Evolutionary conservation across 2,329 filamentous ascomycete species (phyloP).

Genomic region (Penicillium expansum): DNA sequence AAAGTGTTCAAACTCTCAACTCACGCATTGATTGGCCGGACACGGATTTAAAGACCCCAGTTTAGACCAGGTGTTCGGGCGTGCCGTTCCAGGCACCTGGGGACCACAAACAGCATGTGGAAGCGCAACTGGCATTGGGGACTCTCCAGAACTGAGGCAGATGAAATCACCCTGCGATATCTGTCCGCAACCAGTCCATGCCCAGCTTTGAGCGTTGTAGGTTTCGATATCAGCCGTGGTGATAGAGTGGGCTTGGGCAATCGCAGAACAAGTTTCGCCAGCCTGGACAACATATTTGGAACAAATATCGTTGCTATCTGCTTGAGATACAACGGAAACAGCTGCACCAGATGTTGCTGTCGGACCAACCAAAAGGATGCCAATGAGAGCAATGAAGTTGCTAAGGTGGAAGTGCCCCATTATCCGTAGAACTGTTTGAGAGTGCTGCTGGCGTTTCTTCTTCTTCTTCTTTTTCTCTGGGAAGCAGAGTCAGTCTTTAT

Average conservation of each 20-base stretch:
- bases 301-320: conserved; percentile 29
- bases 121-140: conserved; percentile 43
- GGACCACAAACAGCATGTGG: conserved; percentile 49
- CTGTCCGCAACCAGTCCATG: conserved; percentile 41
- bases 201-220: conserved; percentile 47
- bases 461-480: not conserved
- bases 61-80: conserved; percentile 30
- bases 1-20: not conserved
- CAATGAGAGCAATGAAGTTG: not conserved
- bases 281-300: conserved; percentile 33
- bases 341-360: not conserved
- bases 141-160: conserved; percentile 42
- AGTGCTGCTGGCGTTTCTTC: not conserved
- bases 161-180: conserved; percentile 35
- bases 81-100: conserved; percentile 40
- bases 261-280: conserved; percentile 36
- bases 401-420: not conserved
- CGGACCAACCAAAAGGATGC: not conserved
- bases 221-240: conserved; percentile 41
- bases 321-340: not conserved
- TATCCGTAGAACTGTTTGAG: not conserved
- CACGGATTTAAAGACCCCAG: conserved; percentile 10
- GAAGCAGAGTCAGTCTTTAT: not conserved
- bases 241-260: conserved; percentile 38
- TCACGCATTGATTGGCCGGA: conserved; percentile 7